These are phyloP conservation scores for Cucurbita maxima DNA, from an alignment of 306 rosid species.

Conservation along the genomic window DNA sequence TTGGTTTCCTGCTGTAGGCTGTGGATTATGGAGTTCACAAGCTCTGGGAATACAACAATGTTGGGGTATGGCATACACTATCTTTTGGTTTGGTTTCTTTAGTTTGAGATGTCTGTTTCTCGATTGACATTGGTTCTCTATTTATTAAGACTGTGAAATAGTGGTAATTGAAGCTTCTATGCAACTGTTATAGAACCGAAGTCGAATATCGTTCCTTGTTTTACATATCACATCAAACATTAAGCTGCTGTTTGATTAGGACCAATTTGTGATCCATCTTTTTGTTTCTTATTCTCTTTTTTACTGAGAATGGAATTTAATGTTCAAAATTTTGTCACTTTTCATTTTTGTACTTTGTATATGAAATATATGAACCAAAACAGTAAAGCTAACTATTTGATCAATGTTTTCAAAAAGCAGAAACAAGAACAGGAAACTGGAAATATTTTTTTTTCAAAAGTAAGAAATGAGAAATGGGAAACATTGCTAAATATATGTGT, in stretches of 20 bases:
- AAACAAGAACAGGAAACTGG: neutral
- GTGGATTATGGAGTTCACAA: constrained; percentile 93
- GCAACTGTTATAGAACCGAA: neutral
- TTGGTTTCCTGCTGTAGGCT: constrained; percentile 40
- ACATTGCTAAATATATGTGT: neutral
- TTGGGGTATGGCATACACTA: constrained; percentile 47
- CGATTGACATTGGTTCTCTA: neutral
- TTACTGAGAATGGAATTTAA: neutral
- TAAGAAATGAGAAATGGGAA: neutral
- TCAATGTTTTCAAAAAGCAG: neutral
- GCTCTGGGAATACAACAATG: constrained; percentile 81
- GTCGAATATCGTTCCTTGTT: neutral
- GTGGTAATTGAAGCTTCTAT: neutral
- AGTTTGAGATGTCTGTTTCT: neutral
- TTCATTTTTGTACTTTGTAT: neutral
- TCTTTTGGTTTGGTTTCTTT: neutral
- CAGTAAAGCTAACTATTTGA: neutral
- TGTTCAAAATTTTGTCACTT: neutral
- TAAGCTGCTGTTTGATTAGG: neutral
- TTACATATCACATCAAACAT: neutral
- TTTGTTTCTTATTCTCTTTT: neutral
- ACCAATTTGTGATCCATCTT: neutral
- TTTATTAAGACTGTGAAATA: neutral
- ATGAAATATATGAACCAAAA: neutral
- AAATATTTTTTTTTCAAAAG: neutral